Evolutionary conservation across 1,284 basidiomycete species (phyloP).

Genomic region (Microbotryum scabiosae): DNA sequence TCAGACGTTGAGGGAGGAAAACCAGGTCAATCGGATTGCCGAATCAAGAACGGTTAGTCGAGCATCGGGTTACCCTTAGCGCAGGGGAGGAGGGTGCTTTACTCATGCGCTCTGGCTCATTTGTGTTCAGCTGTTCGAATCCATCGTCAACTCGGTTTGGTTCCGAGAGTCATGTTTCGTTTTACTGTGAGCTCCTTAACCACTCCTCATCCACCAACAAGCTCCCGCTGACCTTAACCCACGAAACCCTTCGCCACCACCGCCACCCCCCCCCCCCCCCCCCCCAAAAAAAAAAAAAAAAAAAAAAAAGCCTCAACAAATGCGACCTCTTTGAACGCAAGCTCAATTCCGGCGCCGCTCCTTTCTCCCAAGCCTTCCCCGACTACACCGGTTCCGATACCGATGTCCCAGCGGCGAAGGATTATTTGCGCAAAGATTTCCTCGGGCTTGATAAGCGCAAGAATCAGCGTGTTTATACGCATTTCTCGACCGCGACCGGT

Average conservation of each 20-base stretch:
- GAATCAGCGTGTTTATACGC: neutral
- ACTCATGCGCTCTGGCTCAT: neutral
- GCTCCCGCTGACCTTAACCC: no score
- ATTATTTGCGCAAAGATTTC: slow-evolving; percentile 37
- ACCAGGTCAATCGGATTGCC: neutral
- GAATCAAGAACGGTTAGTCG: no score
- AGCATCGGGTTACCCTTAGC: no score
- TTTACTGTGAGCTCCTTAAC: slow-evolving; percentile 6
- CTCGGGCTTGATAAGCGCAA: slow-evolving; percentile 32
- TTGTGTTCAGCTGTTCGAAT: slow-evolving; percentile 29
- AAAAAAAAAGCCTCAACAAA: slow-evolving; percentile 18
- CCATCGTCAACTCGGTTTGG: slow-evolving; percentile 38
- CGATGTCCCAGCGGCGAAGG: neutral
- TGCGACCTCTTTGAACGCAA: slow-evolving; percentile 36
- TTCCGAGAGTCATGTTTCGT: slow-evolving; percentile 36
- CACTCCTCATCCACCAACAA: no score
- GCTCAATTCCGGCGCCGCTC: slow-evolving; percentile 5
- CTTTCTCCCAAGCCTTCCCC: slow-evolving; percentile 12
- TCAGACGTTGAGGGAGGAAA: neutral
- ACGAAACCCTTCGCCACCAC: no score
- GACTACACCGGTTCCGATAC: slow-evolving; percentile 4
- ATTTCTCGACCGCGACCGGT: neutral
- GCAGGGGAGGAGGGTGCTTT: neutral
- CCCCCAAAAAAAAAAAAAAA: no score
- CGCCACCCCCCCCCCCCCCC: no score